Evolutionary conservation across 441 rosid genomes (phyloP), one percentile per base, ranked within the genome.

Genomic region (Hura crepitans): DNA sequence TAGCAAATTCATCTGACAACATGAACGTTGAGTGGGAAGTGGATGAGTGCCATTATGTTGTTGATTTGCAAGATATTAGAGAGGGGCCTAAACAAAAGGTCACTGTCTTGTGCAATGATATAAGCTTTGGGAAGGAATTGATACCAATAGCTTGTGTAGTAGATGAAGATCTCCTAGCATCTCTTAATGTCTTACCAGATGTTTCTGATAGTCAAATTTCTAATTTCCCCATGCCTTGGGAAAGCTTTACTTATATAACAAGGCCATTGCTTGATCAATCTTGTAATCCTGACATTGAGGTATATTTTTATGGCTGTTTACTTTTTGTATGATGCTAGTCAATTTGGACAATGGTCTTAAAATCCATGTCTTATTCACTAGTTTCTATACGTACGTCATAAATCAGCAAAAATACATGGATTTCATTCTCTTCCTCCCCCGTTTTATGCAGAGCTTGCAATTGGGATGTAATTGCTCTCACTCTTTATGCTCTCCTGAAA

Each of bases 41-140:
- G 69, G 99, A 96, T 70, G 99, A 96, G 81, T 82, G 87, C 76
- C 99, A 96, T 78, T 91, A 74, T 75, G 77, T 96, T 64, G 83
- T 96, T 68, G 88, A 86, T 70, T 80, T 75, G 62, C 81, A 83
- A 70, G 86, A 89, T 78, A 74, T 89, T 53, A 84, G 84, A 72
- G 83, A 73, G 63, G 81, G 77, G 59, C 83, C 86, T 15, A 65
- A 65, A 42, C 84, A 73, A 61, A 88, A 85, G 74, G 80, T 80
- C 30, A 61, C 68, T 33, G 75, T 89, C 72, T 71, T 96, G 81
- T 93, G 91, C 74, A 71, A 77, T 67, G 99, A 96, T 80, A 81
- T 96, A 81, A 93, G 97, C 89, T 86, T 81, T 68, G 99, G 98
- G 64, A 81, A 80, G 80, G 99, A 96, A 82, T 65, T 84, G 20